Conservation (phyloP, 148 eudicot species). For the Rhododendron williamsianum region DNA sequence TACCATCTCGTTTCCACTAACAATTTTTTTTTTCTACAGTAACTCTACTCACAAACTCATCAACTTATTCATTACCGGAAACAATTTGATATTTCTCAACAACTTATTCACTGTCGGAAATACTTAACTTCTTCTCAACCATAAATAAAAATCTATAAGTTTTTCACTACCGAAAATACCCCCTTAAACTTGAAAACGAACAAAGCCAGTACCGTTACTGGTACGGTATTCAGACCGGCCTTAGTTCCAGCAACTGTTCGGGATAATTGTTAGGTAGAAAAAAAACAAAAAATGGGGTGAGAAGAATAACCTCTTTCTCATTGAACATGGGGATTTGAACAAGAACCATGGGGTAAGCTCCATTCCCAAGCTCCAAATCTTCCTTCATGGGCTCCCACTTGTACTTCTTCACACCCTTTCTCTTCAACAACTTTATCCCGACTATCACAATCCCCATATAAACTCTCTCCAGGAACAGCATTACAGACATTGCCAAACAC, state of each 20-base stretch:
- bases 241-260: neutral
- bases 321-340: conserved; percentile 80
- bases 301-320: conserved; percentile 51
- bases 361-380: conserved; percentile 59
- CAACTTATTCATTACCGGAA: no score
- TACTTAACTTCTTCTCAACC: no score
- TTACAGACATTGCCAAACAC: conserved; percentile 53
- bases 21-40: no score
- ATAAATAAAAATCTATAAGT: no score
- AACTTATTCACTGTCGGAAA: no score
- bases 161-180: no score
- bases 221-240: no score
- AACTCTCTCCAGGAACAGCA: conserved; percentile 60
- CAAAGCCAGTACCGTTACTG: neutral
- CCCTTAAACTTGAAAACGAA: no score
- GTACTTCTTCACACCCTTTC: conserved; percentile 49
- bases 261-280: neutral
- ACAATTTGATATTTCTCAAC: no score
- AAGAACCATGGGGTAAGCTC: conserved; percentile 58
- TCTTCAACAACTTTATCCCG: conserved; percentile 40
- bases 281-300: neutral
- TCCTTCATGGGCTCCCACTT: conserved; percentile 64
- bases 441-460: conserved; percentile 56
- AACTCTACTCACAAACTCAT: no score
- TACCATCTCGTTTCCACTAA: no score